Percentiles rank a stretch among this genome's conserved stretches.
These are phyloP conservation scores for Kodamaea fukazawae DNA, from an alignment of 805 yeast species.

Conservation along the genomic window DNA sequence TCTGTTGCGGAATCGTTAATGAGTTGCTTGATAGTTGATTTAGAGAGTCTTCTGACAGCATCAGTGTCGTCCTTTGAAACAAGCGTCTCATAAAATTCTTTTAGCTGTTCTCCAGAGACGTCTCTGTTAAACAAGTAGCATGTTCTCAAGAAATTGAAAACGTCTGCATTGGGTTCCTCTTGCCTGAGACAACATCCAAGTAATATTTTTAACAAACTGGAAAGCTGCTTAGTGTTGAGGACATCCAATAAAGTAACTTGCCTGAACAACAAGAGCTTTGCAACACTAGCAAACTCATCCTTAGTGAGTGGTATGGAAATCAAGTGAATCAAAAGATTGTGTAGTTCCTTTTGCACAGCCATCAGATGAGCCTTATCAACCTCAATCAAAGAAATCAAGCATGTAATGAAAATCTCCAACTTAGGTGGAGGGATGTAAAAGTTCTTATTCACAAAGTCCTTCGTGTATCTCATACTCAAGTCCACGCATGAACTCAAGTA, in stretches of 20 bases:
- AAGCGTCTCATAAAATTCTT: no score
- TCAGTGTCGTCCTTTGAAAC: no score
- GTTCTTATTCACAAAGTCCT: slow-evolving; percentile 29
- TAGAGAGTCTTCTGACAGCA: no score
- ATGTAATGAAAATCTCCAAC: slow-evolving; percentile 24
- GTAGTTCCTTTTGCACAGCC: slow-evolving; percentile 24
- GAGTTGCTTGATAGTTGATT: no score
- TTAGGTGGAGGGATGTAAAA: slow-evolving; percentile 22
- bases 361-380: slow-evolving; percentile 11
- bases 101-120: neutral
- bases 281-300: slow-evolving; percentile 16
- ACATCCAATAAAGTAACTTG: slow-evolving; percentile 32
- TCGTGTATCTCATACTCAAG: slow-evolving; percentile 25
- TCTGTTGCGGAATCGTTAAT: no score
- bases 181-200: slow-evolving; percentile 27
- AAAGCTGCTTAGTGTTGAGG: slow-evolving; percentile 31
- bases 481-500: slow-evolving; percentile 25
- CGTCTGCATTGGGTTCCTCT: slow-evolving; percentile 9
- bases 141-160: slow-evolving; percentile 36
- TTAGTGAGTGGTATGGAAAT: neutral
- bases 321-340: slow-evolving; percentile 19
- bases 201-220: slow-evolving; percentile 31
- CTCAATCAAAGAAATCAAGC: slow-evolving; percentile 35
- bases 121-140: slow-evolving; percentile 22
- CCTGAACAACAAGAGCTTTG: slow-evolving; percentile 31